Evolutionary conservation across 1,284 basidiomycete species (phyloP).

Genomic region (Sporisorium reilianum): DNA sequence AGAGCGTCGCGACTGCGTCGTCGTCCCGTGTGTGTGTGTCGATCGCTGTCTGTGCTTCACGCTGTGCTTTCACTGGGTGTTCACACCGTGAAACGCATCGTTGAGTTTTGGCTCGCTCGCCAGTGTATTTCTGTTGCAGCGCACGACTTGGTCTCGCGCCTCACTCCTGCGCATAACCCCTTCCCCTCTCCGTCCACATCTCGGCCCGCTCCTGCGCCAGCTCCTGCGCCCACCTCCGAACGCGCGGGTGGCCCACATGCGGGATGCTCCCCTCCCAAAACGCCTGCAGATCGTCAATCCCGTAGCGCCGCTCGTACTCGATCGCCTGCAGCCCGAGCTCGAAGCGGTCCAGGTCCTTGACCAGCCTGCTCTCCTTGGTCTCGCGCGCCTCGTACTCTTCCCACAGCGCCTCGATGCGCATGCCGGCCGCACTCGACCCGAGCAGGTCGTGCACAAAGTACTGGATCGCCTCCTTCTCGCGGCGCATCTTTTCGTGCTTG

Average conservation of each 20-base stretch:
- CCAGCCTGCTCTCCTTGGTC: constrained; percentile 86
- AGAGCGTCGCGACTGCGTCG: too few relatives aligned
- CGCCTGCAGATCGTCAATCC: constrained; percentile 64
- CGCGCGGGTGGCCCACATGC: constrained; percentile 50
- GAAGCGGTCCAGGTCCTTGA: constrained; percentile 94
- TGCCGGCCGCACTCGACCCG: constrained; percentile 81
- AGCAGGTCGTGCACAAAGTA: constrained; percentile 91
- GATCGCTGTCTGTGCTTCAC: too few relatives aligned
- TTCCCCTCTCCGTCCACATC: constrained; percentile 49
- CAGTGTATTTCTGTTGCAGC: background rate
- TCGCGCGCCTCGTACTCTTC: constrained; percentile 90
- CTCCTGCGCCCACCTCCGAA: constrained; percentile 51
- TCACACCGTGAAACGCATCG: too few relatives aligned
- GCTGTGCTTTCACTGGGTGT: too few relatives aligned
- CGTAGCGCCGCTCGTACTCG: constrained; percentile 70
- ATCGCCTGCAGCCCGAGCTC: constrained; percentile 83
- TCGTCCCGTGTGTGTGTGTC: too few relatives aligned
- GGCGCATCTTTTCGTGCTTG: constrained; percentile 81
- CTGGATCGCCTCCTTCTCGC: constrained; percentile 91
- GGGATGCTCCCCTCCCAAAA: constrained; percentile 57
- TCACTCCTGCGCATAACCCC: constrained; percentile 31
- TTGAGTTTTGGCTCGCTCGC: too few relatives aligned
- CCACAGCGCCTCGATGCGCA: constrained; percentile 84
- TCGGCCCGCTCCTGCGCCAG: constrained; percentile 49
- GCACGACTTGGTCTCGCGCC: background rate